A percentile compares a stretch with the other conserved stretches of the same genome.
Conservation (phyloP, 257 asterid genomes). For the Petunia axillaris region DNA sequence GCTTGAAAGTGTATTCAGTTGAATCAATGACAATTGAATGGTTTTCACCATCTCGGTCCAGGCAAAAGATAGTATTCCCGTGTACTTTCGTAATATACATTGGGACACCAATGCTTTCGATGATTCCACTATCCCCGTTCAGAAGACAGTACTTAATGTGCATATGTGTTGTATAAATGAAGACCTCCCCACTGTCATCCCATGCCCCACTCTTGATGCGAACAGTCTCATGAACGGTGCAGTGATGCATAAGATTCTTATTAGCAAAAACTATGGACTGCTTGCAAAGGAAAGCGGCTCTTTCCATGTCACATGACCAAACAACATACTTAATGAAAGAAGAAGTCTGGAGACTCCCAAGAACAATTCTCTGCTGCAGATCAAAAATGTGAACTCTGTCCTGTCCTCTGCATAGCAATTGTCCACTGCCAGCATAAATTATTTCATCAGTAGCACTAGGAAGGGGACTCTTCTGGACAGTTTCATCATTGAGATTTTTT, state of each 20-base stretch:
- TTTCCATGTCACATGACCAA: constrained; percentile 94
- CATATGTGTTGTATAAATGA: constrained; percentile 80
- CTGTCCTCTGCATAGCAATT: constrained; percentile 87
- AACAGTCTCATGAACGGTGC: constrained; percentile 94
- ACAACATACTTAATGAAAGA: constrained; percentile 68
- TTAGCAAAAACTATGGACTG: constrained; percentile 90
- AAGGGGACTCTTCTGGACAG: constrained; percentile 62
- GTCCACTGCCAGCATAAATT: constrained; percentile 92
- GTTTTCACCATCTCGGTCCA: constrained; percentile 90
- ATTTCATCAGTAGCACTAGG: constrained; percentile 85
- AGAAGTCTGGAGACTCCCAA: constrained; percentile 85
- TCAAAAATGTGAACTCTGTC: constrained; percentile 86
- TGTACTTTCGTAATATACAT: constrained; percentile 78
- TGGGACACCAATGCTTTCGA: constrained; percentile 84
- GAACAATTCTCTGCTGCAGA: constrained; percentile 75
- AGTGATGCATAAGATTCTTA: constrained; percentile 80
- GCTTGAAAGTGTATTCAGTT: constrained; percentile 77
- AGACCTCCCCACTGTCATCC: constrained; percentile 88
- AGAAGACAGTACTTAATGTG: constrained; percentile 95
- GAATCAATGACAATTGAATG: constrained; percentile 87
- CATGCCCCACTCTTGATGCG: constrained; percentile 98
- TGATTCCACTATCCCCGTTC: constrained; percentile 91
- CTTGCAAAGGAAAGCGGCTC: constrained; percentile 86
- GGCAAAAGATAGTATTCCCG: constrained; percentile 83
- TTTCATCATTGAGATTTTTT: constrained; percentile 74